Base-by-base conservation (phyloP, 257 asterid species). In the Solanum dulcamara region DNA sequence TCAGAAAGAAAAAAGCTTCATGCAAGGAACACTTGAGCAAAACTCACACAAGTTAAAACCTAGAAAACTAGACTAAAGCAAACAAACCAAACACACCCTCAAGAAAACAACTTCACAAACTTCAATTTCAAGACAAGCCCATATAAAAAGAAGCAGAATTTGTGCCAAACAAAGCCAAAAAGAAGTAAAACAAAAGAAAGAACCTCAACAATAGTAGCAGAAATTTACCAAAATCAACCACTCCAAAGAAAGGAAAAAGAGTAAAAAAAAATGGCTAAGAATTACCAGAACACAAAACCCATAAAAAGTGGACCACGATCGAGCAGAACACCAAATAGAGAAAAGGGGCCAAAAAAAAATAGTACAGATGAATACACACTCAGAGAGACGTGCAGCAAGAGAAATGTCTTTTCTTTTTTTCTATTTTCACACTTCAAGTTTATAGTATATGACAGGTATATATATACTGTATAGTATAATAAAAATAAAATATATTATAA, bases 341-440 rank as follows among this genome's bases (percentile, higher is more conserved):
- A 32, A 38, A 55, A n/a, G 6, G 28, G 3, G 30, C 2, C 24
- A 32, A 66, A 15, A 50, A 12, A 62, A 67, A 35, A n/a, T 6
- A 11, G 37, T 17, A 4, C 4, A 66, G 64, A 35, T 13, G 20
- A 66, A 35, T 7, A 33, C 57, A 68, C 40, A 46, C 62, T 10
- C 15, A 46, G 6, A 51, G 62, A 86, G 83, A 81, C 88, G 88
- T 81, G 88, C 11, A 55, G 74, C 67, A 48, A 81, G 83, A 85
- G 88, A 68, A 85, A 35, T 50, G 62, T n/a, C 20, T 24, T 38
- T 20, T n/a, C n/a, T 24, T 28, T 40, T 30, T 15, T 40, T 85
- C 22, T n/a, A n/a, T 40, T 75, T 75, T 75, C 83, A 28, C 81
- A 70, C 79, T 70, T 68, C 46, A 68, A 17, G 2, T 68, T 2